Percentiles rank a stretch among this genome's conserved stretches.
These are phyloP conservation scores for Suillus occidentalis DNA, from an alignment of 768 basidiomycete species.

Conservation along the genomic window DNA sequence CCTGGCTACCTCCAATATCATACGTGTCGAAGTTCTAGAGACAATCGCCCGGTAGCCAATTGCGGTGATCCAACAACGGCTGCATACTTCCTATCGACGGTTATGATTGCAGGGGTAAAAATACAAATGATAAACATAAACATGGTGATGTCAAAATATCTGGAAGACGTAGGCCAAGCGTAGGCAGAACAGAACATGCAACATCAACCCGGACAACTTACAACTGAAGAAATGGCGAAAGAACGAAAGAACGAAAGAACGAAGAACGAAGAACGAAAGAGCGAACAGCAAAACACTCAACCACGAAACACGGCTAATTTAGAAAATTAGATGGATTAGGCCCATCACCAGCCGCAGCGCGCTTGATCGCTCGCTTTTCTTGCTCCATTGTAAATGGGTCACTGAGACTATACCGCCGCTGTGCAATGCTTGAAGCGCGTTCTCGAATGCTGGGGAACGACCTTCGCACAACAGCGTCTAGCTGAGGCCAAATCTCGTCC, in stretches of 20 bases:
- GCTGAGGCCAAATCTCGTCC: slow-evolving; percentile 87
- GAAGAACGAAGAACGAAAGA: background rate
- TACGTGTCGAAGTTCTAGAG: background rate
- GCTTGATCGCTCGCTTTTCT: slow-evolving; percentile 12
- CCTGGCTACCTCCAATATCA: background rate
- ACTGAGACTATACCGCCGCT: slow-evolving; percentile 51
- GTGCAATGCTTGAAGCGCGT: slow-evolving; percentile 41
- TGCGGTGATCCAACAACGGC: background rate
- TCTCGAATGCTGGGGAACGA: slow-evolving; percentile 61
- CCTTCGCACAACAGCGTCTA: slow-evolving; percentile 60
- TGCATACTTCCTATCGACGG: background rate
- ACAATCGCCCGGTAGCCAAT: background rate
- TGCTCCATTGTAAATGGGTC: slow-evolving; percentile 47
- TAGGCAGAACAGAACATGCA: background rate
- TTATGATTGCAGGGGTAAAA: background rate
- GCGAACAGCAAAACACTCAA: background rate
- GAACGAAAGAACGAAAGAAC: background rate
- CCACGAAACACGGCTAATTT: background rate
- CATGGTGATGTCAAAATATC: background rate
- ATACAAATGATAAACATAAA: slow-evolving; percentile 2
- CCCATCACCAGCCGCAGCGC: slow-evolving; percentile 17
- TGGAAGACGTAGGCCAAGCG: background rate
- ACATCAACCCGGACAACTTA: background rate
- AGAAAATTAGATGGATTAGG: background rate
- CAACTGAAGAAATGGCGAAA: background rate